Evolutionary conservation across 2,329 filamentous ascomycete genomes (phyloP).

Genomic region (Ustulina deusta): DNA sequence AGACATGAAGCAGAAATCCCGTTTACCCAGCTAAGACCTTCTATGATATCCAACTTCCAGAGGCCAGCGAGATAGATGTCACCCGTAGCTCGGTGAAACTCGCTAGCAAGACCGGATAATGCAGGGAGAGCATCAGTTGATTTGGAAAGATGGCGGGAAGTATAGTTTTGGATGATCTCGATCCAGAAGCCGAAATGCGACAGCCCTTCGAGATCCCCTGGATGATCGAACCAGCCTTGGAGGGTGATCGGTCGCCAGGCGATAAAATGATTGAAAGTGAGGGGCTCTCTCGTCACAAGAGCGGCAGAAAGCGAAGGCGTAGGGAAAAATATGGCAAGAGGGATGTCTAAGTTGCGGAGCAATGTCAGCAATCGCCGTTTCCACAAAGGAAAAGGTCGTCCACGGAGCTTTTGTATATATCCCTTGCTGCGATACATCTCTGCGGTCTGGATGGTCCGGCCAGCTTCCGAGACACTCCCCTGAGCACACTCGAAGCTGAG

Average conservation of each 20-base stretch:
- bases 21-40: conserved; percentile 17
- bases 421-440: conserved; percentile 9
- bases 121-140: conserved; percentile 20
- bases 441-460: background rate
- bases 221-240: conserved; percentile 6
- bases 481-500: conserved; percentile 7
- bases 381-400: background rate
- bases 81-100: conserved; percentile 11
- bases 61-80: conserved; percentile 17
- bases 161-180: conserved; percentile 1
- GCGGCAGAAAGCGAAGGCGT: background rate
- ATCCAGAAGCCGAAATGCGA: conserved; percentile 12
- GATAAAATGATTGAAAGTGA: background rate
- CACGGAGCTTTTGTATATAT: conserved; percentile 4
- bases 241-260: background rate
- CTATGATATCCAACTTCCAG: conserved; percentile 12
- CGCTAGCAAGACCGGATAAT: conserved; percentile 12
- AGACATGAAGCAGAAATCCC: background rate
- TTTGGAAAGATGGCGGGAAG: background rate
- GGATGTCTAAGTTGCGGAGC: conserved; percentile 4
- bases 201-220: background rate
- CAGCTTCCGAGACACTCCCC: conserved; percentile 1
- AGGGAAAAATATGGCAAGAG: conserved; percentile 9
- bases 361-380: conserved; percentile 5
- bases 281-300: background rate